Conservation (phyloP, 345 rosid genomes). For the Eucalyptus pauciflora region DNA sequence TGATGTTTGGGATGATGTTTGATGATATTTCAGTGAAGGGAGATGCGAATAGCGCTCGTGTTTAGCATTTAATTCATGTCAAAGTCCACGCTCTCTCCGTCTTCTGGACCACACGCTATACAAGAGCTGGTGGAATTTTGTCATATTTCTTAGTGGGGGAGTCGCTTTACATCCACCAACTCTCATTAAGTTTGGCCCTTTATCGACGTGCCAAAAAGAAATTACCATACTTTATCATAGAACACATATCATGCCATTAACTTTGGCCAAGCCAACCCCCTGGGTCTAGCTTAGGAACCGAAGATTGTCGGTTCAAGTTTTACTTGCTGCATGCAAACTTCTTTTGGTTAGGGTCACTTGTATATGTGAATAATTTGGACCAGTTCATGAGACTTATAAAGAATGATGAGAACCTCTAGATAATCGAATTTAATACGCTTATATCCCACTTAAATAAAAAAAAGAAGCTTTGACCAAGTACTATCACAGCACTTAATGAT, state of each 20-base stretch:
- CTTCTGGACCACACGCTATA: background rate
- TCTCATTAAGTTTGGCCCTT: background rate
- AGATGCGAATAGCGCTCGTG: background rate
- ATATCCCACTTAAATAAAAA: background rate
- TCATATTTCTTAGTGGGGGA: background rate
- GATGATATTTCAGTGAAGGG: background rate
- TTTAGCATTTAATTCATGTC: background rate
- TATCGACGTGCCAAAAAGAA: background rate
- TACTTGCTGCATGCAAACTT: background rate
- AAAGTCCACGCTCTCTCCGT: background rate
- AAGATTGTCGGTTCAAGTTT: background rate
- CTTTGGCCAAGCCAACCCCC: background rate
- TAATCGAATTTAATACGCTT: background rate
- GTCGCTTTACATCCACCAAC: background rate
- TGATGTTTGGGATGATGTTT: background rate
- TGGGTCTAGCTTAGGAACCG: background rate
- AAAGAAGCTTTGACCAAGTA: background rate
- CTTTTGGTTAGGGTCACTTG: background rate
- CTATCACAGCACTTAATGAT: background rate
- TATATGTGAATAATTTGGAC: background rate
- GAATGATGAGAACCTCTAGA: accelerated
- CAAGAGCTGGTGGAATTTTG: background rate
- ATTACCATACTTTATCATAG: background rate
- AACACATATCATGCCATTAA: background rate
- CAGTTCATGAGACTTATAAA: background rate